These are phyloP conservation scores for Aspergillus haitiensis DNA, from an alignment of 495 filamentous ascomycete species.

Conservation along the genomic window DNA sequence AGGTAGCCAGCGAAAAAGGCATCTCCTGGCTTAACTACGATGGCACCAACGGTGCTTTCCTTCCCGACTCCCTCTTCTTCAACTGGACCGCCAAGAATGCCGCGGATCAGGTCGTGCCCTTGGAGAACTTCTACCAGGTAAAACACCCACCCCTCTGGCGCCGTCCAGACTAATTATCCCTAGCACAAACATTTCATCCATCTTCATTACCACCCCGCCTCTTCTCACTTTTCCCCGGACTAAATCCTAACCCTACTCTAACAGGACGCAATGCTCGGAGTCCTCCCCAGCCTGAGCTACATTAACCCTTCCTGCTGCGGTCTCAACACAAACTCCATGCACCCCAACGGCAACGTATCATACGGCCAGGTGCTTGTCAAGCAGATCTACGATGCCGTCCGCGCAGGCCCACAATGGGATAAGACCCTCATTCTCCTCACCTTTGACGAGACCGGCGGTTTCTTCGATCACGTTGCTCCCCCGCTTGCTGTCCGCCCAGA, in stretches of 20 bases:
- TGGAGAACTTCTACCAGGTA: conserved; percentile 35
- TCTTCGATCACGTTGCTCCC: conserved; percentile 51
- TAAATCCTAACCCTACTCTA: no score
- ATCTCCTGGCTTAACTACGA: conserved; percentile 56
- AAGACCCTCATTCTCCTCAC: conserved; percentile 51
- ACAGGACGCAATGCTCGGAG: conserved; percentile 36
- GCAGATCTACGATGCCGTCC: conserved; percentile 50
- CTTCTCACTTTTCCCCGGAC: no score
- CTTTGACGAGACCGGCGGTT: conserved; percentile 52
- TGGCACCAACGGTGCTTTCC: conserved; percentile 38
- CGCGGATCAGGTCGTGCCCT: conserved; percentile 30
- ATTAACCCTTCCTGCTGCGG: conserved; percentile 55
- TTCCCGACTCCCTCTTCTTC: conserved; percentile 37
- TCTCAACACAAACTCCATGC: conserved; percentile 46
- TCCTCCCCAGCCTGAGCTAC: conserved; percentile 49
- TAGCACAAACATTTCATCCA: no score
- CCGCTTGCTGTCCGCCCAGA: conserved; percentile 43
- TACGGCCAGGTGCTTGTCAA: conserved; percentile 51
- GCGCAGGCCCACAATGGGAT: conserved; percentile 46
- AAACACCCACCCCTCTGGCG: no score
- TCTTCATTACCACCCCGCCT: no score
- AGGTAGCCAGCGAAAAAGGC: conserved; percentile 41
- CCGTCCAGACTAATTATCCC: no score
- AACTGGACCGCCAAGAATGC: conserved; percentile 44
- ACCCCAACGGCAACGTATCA: conserved; percentile 46